These are phyloP conservation scores for Ceratorhiza oryzae-sativae DNA, from an alignment of 1,284 basidiomycete species.

Conservation along the genomic window DNA sequence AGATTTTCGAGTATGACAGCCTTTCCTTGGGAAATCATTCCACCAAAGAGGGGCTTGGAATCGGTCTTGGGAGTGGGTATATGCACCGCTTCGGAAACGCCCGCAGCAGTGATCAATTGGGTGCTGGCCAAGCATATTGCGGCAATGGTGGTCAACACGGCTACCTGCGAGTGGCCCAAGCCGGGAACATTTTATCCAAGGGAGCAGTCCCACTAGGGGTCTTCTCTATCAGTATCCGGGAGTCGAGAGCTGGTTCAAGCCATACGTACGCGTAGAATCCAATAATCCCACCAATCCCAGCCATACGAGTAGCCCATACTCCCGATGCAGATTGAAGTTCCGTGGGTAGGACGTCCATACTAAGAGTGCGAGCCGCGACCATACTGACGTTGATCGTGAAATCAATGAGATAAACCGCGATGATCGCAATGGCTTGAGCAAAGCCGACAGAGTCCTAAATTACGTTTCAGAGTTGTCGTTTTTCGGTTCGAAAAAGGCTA, in stretches of 20 bases:
- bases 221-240: background rate
- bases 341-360: conserved; percentile 60
- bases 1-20: conserved; percentile 73
- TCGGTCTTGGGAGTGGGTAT: conserved; percentile 51
- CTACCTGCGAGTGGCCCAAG: conserved; percentile 79
- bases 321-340: conserved; percentile 60
- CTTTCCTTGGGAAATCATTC: background rate
- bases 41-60: conserved; percentile 45
- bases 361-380: conserved; percentile 55
- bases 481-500: background rate
- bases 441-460: conserved; percentile 19
- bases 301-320: conserved; percentile 94
- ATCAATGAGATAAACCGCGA: conserved; percentile 90
- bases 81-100: conserved; percentile 78
- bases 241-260: background rate
- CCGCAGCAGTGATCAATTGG: conserved; percentile 48
- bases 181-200: conserved; percentile 67
- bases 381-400: conserved; percentile 88
- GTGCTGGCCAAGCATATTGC: conserved; percentile 53
- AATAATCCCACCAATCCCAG: conserved; percentile 78
- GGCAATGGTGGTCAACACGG: conserved; percentile 69
- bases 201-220: conserved; percentile 66
- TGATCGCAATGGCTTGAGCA: conserved; percentile 80
- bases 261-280: conserved; percentile 73
- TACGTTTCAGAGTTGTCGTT: conserved; percentile 22